Base-by-base conservation (phyloP, 192 early-diverging fungal genomes). In the Coemansia sp. region DNA sequence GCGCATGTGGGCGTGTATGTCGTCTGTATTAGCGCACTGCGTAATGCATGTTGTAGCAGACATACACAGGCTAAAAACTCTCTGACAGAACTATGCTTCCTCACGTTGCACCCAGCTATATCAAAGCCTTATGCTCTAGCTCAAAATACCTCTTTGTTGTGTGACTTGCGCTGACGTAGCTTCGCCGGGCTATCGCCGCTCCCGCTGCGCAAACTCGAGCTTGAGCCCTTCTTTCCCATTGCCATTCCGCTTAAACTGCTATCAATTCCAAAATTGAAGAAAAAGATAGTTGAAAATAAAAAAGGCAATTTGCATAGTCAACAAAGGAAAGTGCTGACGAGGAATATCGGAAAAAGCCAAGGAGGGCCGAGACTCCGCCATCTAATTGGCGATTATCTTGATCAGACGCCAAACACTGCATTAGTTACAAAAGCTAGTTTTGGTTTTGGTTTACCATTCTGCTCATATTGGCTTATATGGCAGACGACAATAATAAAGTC, bases 181-280 rank as follows among this genome's bases (percentile, higher is more conserved):
- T 72, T 78, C 20, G 69, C 53, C 17, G 75, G 75, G 60, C 75
- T 78, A 44, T 44, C 40, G 12, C 40, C 40, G 52, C 57, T 52
- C 5, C 38, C 62, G 3, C 49, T 46, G 28, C 46, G 59, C 34
- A 75, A 48, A 28, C 59, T 72, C 49, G 70, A 15, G 31, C 36
- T 49, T 5, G 71, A 78, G 57, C 62, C 40, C 56, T 69, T 78
- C 26, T 78, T 78, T 34, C 66, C 63, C 69, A 71, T 65, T 47
- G 31, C 11, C 50, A 34, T 44, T 12, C 40, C 40, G 40, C 15
- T 44, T 44, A 44, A 12, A 44, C 40, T 15, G 40, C 14, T 44
- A n/a, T n/a, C 40, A 44, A 44, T 44, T 44, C 40, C 15, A 3
- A 14, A 44, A 15, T 44, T 44, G 40, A n/a, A 15, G 15, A n/a